A percentile compares a stretch with the other conserved stretches of the same genome.
Conservation (phyloP, 2,329 filamentous ascomycete genomes). For the Keithomyces neogunnii region DNA sequence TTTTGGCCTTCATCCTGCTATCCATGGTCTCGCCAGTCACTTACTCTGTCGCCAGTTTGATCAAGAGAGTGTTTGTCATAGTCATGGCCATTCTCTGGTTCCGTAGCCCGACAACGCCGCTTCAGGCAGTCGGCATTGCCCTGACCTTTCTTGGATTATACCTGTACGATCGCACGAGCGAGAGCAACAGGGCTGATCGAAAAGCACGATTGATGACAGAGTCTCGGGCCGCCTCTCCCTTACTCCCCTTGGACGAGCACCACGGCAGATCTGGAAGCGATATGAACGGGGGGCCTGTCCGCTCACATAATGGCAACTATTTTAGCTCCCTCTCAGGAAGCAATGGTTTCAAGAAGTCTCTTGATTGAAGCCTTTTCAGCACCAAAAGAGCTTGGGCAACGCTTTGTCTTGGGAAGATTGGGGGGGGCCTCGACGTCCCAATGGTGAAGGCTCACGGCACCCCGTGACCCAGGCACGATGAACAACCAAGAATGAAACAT, state of each 20-base stretch:
- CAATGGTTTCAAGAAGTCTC: conserved; percentile 48
- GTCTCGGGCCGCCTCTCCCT: conserved; percentile 26
- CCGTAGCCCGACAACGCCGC: conserved; percentile 71
- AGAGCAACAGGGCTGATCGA: conserved; percentile 80
- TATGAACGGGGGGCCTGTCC: conserved; percentile 15
- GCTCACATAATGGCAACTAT: conserved; percentile 39
- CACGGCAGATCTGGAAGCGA: conserved; percentile 1
- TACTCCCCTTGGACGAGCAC: conserved; percentile 58
- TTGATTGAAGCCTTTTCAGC: conserved; percentile 33
- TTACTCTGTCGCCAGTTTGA: conserved; percentile 89
- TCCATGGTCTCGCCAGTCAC: conserved; percentile 94
- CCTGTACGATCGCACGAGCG: conserved; percentile 86
- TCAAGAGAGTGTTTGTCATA: conserved; percentile 97
- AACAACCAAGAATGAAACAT: neutral
- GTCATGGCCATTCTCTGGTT: conserved; percentile 95
- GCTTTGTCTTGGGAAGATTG: neutral
- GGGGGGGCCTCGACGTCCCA: neutral
- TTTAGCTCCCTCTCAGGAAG: conserved; percentile 23
- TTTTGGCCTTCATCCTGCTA: conserved; percentile 84
- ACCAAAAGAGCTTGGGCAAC: conserved; percentile 30
- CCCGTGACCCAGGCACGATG: neutral
- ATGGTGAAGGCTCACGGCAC: neutral
- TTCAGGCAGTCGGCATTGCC: conserved; percentile 77
- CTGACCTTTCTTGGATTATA: conserved; percentile 91
- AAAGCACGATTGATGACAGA: conserved; percentile 59